A percentile compares a stretch with the other conserved stretches of the same genome.
Evolutionary conservation across 768 basidiomycete species (phyloP).

Genomic region (Lactarius indigo): DNA sequence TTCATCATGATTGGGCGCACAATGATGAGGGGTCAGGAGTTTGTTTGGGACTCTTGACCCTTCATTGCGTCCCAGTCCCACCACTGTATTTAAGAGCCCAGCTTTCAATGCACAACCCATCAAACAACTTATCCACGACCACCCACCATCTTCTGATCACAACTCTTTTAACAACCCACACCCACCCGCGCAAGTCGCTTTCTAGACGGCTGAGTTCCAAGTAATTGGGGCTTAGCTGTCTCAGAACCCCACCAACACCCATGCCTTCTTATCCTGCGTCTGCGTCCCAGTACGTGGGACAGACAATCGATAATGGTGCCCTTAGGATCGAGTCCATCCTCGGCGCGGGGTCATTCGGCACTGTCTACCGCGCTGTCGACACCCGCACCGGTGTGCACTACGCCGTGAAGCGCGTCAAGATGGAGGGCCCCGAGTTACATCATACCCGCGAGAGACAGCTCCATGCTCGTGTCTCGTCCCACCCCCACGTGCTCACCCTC

Average conservation of each 20-base stretch:
- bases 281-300: background rate
- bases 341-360: slow-evolving; percentile 89
- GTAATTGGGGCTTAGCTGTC: background rate
- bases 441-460: slow-evolving; percentile 66
- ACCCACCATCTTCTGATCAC: background rate
- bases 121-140: background rate
- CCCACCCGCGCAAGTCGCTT: background rate
- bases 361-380: slow-evolving; percentile 86
- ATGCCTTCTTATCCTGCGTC: background rate
- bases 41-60: background rate
- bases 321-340: slow-evolving; percentile 82
- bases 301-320: slow-evolving; percentile 65
- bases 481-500: slow-evolving; percentile 79
- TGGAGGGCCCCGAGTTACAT: slow-evolving; percentile 29
- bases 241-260: background rate
- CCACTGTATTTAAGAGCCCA: background rate
- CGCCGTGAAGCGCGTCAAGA: slow-evolving; percentile 87
- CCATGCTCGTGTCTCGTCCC: slow-evolving; percentile 66
- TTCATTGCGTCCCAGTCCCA: background rate
- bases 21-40: background rate
- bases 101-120: background rate
- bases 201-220: background rate
- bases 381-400: slow-evolving; percentile 37
- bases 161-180: background rate
- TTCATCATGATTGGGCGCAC: background rate